A percentile compares a stretch with the other conserved stretches of the same genome.
phyloP scores from a whole-genome alignment of 805 yeast genomes.

The Metschnikowia corniflorae region DNA sequence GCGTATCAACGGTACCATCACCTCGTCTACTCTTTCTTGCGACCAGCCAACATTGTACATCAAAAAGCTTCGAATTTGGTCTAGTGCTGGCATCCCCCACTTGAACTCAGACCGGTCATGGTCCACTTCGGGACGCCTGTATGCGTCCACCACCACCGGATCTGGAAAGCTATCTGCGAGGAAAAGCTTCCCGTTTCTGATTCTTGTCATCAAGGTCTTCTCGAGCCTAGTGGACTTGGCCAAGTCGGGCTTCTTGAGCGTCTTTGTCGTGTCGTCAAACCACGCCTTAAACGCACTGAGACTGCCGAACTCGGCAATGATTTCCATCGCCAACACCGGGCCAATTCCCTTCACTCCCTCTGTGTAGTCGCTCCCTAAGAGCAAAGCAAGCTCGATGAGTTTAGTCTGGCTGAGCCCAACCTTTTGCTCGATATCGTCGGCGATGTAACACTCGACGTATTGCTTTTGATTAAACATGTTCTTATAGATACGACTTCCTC shows the following conservation, averaged over 20 bases:
- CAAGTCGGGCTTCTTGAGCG: slow-evolving; percentile 27
- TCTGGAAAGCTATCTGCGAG: slow-evolving; percentile 71
- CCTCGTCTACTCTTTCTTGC: slow-evolving; percentile 70
- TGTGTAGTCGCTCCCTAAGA: slow-evolving; percentile 94
- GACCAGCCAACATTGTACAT: slow-evolving; percentile 77
- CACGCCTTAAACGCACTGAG: slow-evolving; percentile 42
- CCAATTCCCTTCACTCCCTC: slow-evolving; percentile 92
- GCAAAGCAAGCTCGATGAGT: slow-evolving; percentile 75
- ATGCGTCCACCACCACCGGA: slow-evolving; percentile 64
- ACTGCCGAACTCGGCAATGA: slow-evolving; percentile 75
- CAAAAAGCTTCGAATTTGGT: slow-evolving; percentile 67
- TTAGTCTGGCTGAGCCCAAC: slow-evolving; percentile 61
- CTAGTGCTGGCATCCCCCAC: slow-evolving; percentile 91
- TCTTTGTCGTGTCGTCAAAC: slow-evolving; percentile 54
- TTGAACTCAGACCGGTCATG: slow-evolving; percentile 69
- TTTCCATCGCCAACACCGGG: slow-evolving; percentile 88
- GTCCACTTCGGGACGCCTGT: slow-evolving; percentile 79
- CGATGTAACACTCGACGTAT: slow-evolving; percentile 80
- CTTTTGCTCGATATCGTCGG: slow-evolving; percentile 53
- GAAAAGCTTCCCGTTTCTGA: slow-evolving; percentile 50
- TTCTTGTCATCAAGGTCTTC: slow-evolving; percentile 54
- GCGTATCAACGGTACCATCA: slow-evolving; percentile 78
- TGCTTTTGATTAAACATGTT: slow-evolving; percentile 93
- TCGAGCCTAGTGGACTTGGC: slow-evolving; percentile 48
- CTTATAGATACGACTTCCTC: slow-evolving; percentile 78